Evolutionary conservation across 108 stramenopile species (phyloP).

Genomic region (Skeletonema potamos): DNA sequence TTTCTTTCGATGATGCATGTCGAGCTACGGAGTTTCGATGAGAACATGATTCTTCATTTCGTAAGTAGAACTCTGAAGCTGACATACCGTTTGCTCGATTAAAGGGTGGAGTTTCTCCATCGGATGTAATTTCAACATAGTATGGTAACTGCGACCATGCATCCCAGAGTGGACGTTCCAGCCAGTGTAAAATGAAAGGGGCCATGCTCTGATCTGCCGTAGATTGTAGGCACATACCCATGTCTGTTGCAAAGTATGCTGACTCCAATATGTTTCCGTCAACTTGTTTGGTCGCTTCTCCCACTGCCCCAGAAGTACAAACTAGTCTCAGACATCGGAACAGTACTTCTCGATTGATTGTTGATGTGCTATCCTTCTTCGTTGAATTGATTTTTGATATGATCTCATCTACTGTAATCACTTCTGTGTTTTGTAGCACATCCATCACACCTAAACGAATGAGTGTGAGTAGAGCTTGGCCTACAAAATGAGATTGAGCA

Average conservation of each 20-base stretch:
- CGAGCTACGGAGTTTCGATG: constrained; percentile 42
- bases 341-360: constrained; percentile 29
- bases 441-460: constrained; percentile 17
- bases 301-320: constrained; percentile 29
- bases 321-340: constrained; percentile 36
- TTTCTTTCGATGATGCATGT: constrained; percentile 43
- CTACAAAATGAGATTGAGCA: constrained; percentile 33
- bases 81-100: constrained; percentile 39
- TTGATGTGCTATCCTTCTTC: neutral
- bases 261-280: neutral
- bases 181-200: constrained; percentile 38
- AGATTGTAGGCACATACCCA: constrained; percentile 24
- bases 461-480: constrained; percentile 21
- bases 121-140: constrained; percentile 18
- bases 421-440: constrained; percentile 4
- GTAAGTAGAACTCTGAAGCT: constrained; percentile 39
- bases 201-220: constrained; percentile 16
- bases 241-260: constrained; percentile 26
- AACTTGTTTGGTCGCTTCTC: constrained; percentile 15
- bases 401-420: constrained; percentile 22
- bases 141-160: constrained; percentile 43
- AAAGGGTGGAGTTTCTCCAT: constrained; percentile 25
- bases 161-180: constrained; percentile 35
- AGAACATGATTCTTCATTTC: constrained; percentile 17
- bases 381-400: constrained; percentile 6